Evolutionary conservation across 371 early-diverging fungal species (phyloP).

Genomic region (Mucor ambiguus): DNA sequence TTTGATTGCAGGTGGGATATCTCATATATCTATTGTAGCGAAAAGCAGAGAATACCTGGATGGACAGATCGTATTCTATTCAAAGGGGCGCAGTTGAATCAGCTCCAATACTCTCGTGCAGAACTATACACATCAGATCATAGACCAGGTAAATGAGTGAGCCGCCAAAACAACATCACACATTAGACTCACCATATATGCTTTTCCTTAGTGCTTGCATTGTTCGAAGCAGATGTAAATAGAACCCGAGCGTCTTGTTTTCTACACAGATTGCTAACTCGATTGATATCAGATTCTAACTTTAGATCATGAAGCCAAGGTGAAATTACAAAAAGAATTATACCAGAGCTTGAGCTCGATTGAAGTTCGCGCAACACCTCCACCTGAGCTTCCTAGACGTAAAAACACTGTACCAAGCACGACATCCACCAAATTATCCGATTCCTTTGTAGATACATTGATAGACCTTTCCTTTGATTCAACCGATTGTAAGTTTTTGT

Average conservation of each 20-base stretch:
- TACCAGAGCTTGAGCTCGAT: slow-evolving; percentile 48
- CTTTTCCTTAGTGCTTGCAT: slow-evolving; percentile 34
- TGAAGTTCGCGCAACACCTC: slow-evolving; percentile 17
- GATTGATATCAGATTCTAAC: slow-evolving; percentile 28
- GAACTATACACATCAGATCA: slow-evolving; percentile 80
- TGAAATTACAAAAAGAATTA: slow-evolving; percentile 46
- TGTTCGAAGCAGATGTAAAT: slow-evolving; percentile 50
- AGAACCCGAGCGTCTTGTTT: neutral
- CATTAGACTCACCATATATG: neutral
- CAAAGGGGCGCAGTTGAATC: slow-evolving; percentile 55
- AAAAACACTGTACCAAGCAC: slow-evolving; percentile 15
- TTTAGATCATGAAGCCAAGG: slow-evolving; percentile 45
- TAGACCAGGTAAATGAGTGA: slow-evolving; percentile 59
- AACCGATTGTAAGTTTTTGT: slow-evolving; percentile 12
- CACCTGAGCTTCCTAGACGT: slow-evolving; percentile 29
- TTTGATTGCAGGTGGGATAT: neutral
- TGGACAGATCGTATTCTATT: slow-evolving; percentile 90
- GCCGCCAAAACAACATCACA: neutral
- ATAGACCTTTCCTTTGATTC: slow-evolving; percentile 26
- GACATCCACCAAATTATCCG: slow-evolving; percentile 26
- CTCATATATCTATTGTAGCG: slow-evolving; percentile 47
- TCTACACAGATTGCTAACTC: neutral
- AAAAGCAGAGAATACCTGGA: slow-evolving; percentile 82
- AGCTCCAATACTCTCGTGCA: slow-evolving; percentile 60
- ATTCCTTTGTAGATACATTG: slow-evolving; percentile 31